Percentiles rank a stretch among this genome's conserved stretches.
These are phyloP conservation scores for Gypsophila paniculata DNA, from an alignment of 179 eudicot genomes.

Conservation along the genomic window DNA sequence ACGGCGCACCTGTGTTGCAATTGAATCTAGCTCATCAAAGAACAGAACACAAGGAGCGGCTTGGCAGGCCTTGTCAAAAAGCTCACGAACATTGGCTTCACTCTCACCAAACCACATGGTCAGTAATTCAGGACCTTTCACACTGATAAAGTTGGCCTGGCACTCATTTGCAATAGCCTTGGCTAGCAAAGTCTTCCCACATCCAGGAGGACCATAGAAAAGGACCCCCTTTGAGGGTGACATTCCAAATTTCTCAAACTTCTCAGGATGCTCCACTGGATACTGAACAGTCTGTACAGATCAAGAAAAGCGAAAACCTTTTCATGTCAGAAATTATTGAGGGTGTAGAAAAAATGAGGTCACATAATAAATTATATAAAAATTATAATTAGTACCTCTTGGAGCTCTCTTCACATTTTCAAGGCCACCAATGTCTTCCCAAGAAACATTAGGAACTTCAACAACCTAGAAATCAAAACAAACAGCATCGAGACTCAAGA, in stretches of 20 bases:
- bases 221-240: constrained; percentile 86
- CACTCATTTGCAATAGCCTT: constrained; percentile 90
- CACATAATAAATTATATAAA: too few species aligned
- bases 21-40: constrained; percentile 81
- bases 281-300: constrained; percentile 96
- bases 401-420: constrained; percentile 85
- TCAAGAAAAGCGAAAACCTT: too few species aligned
- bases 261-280: constrained; percentile 91
- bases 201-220: constrained; percentile 87
- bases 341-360: too few species aligned
- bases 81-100: constrained; percentile 83
- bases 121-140: constrained; percentile 78
- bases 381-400: too few species aligned
- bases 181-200: constrained; percentile 78
- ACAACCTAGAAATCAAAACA: constrained; percentile 42
- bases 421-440: constrained; percentile 83
- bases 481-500: not conserved
- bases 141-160: constrained; percentile 77
- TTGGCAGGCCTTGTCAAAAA: constrained; percentile 74
- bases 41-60: constrained; percentile 85
- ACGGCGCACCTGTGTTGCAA: constrained; percentile 70
- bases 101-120: constrained; percentile 96
- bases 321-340: too few species aligned
- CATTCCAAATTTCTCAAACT: constrained; percentile 87
- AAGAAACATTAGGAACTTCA: constrained; percentile 71